phyloP scores from a whole-genome alignment of 192 early-diverging fungal species.

The Coemansia sp. region DNA sequence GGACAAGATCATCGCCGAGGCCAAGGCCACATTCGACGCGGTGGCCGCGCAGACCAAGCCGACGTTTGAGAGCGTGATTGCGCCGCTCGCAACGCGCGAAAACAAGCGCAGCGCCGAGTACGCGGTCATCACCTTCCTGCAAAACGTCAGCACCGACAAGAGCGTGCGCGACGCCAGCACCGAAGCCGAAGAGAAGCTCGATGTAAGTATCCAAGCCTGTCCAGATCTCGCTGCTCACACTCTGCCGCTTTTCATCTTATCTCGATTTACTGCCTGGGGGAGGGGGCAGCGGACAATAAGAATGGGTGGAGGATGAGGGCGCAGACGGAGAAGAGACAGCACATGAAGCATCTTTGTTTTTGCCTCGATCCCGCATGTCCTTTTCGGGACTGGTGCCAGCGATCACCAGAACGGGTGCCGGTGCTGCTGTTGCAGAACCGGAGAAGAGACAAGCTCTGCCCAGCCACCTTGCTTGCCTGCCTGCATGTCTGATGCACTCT shows the following conservation, averaged over 20 bases:
- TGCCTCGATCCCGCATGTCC: neutral
- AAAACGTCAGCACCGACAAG: slow-evolving; percentile 57
- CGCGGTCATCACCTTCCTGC: slow-evolving; percentile 41
- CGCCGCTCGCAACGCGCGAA: slow-evolving; percentile 42
- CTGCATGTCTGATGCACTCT: no score
- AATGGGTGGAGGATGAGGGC: no score
- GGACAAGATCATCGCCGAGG: slow-evolving; percentile 33
- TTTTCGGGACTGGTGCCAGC: neutral
- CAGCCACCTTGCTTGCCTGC: no score
- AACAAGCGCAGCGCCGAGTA: slow-evolving; percentile 40
- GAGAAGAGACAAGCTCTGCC: no score
- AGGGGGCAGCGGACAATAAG: no score
- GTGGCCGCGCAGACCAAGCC: slow-evolving; percentile 45
- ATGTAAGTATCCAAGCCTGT: slow-evolving; percentile 31
- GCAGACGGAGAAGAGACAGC: no score
- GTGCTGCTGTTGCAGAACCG: no score
- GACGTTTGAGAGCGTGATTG: slow-evolving; percentile 51
- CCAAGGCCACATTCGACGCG: slow-evolving; percentile 36
- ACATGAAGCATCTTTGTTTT: neutral
- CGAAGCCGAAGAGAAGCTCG: slow-evolving; percentile 61
- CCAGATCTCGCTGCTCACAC: neutral
- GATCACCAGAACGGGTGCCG: neutral
- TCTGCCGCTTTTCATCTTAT: neutral
- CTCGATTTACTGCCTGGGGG: neutral
- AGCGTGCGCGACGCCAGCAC: slow-evolving; percentile 67